These are phyloP conservation scores for Pneumocystis wakefieldiae DNA, from an alignment of 1,139 yeast species.

Conservation along the genomic window DNA sequence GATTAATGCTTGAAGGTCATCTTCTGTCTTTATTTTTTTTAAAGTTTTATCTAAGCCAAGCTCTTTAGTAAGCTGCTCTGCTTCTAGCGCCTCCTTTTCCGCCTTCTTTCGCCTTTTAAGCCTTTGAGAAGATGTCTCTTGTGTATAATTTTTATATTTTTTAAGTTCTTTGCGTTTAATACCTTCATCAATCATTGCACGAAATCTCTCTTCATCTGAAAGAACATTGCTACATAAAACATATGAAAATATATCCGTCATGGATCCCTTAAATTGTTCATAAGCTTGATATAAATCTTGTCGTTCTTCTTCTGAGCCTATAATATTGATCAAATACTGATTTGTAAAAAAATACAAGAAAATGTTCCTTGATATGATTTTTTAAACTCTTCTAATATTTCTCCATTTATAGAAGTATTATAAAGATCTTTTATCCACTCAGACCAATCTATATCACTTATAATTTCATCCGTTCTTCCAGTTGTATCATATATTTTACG, in stretches of 20 bases:
- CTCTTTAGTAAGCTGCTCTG: constrained; percentile 42
- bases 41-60: constrained; percentile 30
- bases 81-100: constrained; percentile 52
- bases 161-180: constrained; percentile 28
- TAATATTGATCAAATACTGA: neutral
- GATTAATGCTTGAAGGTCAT: constrained; percentile 29
- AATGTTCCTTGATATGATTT: constrained; percentile 37
- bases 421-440: constrained; percentile 46
- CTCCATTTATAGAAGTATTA: constrained; percentile 40
- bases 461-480: constrained; percentile 45
- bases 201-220: constrained; percentile 43
- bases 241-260: constrained; percentile 51
- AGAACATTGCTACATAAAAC: constrained; percentile 62
- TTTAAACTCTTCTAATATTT: constrained; percentile 59
- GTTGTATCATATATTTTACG: constrained; percentile 50
- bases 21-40: constrained; percentile 28
- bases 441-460: constrained; percentile 39
- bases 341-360: neutral
- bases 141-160: constrained; percentile 35
- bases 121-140: constrained; percentile 29
- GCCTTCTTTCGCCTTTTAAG: constrained; percentile 33
- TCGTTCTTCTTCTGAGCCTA: constrained; percentile 44
- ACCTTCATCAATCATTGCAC: constrained; percentile 34
- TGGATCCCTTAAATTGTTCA: constrained; percentile 50
- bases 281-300: constrained; percentile 50